A percentile compares a stretch with the other conserved stretches of the same genome.
phyloP scores from a whole-genome alignment of 2,329 filamentous ascomycete species.

The Tolypocladium endophyticum region DNA sequence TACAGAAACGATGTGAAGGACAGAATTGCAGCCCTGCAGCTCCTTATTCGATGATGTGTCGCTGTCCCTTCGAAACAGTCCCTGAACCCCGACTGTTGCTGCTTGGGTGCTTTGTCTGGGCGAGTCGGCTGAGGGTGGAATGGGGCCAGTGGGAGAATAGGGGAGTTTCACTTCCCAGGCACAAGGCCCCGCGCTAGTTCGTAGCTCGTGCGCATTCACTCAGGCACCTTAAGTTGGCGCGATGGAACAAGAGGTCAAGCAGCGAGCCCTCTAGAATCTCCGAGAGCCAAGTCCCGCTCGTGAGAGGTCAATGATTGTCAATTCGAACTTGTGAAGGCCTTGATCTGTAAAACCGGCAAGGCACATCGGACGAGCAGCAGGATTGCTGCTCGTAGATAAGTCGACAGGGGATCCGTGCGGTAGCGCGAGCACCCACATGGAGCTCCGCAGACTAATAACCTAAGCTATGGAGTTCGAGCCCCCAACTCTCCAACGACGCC shows the following conservation, averaged over 20 bases:
- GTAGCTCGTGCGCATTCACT: too few relatives aligned
- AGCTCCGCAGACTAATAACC: not conserved
- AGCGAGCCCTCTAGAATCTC: too few relatives aligned
- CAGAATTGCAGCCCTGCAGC: not conserved
- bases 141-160: too few relatives aligned
- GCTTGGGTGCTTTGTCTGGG: too few relatives aligned
- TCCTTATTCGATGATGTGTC: not conserved
- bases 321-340: not conserved
- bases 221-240: too few relatives aligned
- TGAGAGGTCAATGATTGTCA: too few relatives aligned
- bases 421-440: not conserved
- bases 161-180: too few relatives aligned
- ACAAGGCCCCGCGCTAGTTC: too few relatives aligned
- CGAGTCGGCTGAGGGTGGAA: too few relatives aligned
- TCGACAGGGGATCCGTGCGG: constrained; percentile 1
- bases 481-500: not conserved
- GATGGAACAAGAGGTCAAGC: too few relatives aligned
- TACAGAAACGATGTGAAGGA: not conserved
- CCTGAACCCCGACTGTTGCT: not conserved
- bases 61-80: not conserved
- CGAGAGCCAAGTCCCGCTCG: too few relatives aligned
- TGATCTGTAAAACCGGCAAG: not conserved
- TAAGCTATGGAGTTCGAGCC: not conserved
- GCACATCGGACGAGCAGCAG: not conserved
- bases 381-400: not conserved